These are phyloP conservation scores for Ceratocystis harringtonii DNA, from an alignment of 2,329 filamentous ascomycete species.

Conservation along the genomic window DNA sequence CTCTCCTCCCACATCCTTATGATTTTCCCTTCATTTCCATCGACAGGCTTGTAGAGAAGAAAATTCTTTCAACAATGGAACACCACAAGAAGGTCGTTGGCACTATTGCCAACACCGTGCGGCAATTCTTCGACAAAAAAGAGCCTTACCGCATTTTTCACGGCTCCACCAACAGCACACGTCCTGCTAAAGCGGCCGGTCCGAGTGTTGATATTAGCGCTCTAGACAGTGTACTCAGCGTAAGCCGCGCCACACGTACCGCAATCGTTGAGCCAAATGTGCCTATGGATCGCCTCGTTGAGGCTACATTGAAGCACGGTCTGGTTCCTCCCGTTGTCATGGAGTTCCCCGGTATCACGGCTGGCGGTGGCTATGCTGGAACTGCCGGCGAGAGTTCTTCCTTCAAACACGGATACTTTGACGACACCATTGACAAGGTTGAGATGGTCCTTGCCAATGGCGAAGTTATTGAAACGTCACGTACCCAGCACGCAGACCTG, in stretches of 20 bases:
- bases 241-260: slow-evolving; percentile 40
- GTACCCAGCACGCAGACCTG: slow-evolving; percentile 34
- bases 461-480: slow-evolving; percentile 40
- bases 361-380: slow-evolving; percentile 55
- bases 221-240: slow-evolving; percentile 46
- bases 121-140: slow-evolving; percentile 32
- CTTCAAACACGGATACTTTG: slow-evolving; percentile 58
- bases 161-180: slow-evolving; percentile 63
- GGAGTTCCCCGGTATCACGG: slow-evolving; percentile 64
- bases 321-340: slow-evolving; percentile 58
- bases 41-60: neutral
- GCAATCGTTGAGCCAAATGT: slow-evolving; percentile 64
- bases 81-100: slow-evolving; percentile 35
- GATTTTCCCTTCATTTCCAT: neutral
- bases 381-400: slow-evolving; percentile 56
- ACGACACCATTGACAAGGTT: slow-evolving; percentile 45
- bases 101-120: slow-evolving; percentile 33
- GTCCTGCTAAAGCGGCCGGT: slow-evolving; percentile 30
- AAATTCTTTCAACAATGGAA: slow-evolving; percentile 28
- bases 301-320: slow-evolving; percentile 47
- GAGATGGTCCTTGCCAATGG: slow-evolving; percentile 59
- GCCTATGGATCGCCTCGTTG: slow-evolving; percentile 56
- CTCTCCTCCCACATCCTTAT: neutral
- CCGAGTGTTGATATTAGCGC: slow-evolving; percentile 48
- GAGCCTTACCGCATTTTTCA: slow-evolving; percentile 60